Evolutionary conservation across 1,139 yeast species (phyloP), one percentile per base, ranked within the genome.

Genomic region (Nakaseomyces bracarensis): DNA sequence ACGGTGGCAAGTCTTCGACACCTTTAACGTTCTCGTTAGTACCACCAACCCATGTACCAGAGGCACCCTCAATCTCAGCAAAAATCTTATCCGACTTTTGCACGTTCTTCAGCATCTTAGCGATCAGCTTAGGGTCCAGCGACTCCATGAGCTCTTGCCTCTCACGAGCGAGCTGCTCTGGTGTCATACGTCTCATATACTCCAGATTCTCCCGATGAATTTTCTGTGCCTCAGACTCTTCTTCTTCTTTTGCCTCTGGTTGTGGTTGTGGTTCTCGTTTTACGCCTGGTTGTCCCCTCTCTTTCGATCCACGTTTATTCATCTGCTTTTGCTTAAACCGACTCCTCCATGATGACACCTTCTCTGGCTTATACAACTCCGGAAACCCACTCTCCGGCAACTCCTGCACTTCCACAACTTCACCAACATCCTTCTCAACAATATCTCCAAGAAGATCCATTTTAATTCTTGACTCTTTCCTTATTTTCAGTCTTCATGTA

Each of bases 391-490:
- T 46, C 6, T 19, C 21, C 11, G 37, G 46, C 20, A 19, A 41
- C 30, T 25, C 13, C 37, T 47, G 5, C 37, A 40, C 35, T 21
- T 41, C 22, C 57, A 0, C 72, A 70, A 2, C 65, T 21, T 63
- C 16, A 14, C 52, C 64, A 1, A 67, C 66, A 28, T 79, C 81
- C 46, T 72, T 78, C 60, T 83, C 95, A 7, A 83, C 78, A 36
- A 84, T 82, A 45, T 84, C 94, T 8, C 86, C 85, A 15, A 82
- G 65, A 51, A 79, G 67, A 60, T 82, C 83, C 91, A 82, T 82
- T 21, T 13, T 6, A 8, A 13, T n/a, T 10, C 10, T 10, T 22
- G 25, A 7, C 9, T 10, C 10, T 22, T 10, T 10, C 9, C 25
- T 22, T 10, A 10, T 15, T n/a, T n/a, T 7, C n/a, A n/a, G n/a